Base-by-base conservation (phyloP, 129 eudicot species). In the Daucus carota region DNA sequence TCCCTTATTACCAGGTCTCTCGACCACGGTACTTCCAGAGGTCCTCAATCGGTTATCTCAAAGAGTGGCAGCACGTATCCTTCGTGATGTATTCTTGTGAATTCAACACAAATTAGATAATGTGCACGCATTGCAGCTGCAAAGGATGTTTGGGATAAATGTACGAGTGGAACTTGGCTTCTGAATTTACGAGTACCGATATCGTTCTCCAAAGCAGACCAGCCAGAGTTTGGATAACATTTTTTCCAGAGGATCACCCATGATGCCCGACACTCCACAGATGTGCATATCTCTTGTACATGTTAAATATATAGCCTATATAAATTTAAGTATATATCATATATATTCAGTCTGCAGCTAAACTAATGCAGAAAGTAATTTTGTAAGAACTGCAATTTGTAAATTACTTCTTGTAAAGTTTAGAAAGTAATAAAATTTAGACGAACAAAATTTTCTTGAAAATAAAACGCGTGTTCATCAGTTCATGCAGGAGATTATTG, bases 1-100 rank as follows among this genome's bases (percentile, higher is more conserved):
- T 67, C 97, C 99, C 0, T 76, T 92, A 47, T 67, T 95, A 81
- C 99, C 99, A 8, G 90, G 97, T 52, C 75, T 95, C 65, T 87
- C 99, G 24, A 92, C 83, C 41, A 90, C 54, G 42, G 89, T 95
- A 68, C 81, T 95, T 63, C 99, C 99, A 1, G 99, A 95, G 72
- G 84, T 95, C 75, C 60, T 92, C 59, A 89, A 86, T 75, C 82
- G 99, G 72, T 69, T 95, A 80, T 78, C 93, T 24, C 92, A 97
- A 69, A 85, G 99, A 57, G 84, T 95, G 69, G 40, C 85, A 80
- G 96, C 99, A 38, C 92, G 99, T 6, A 16, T 92, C 59, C 78
- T 95, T 52, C 92, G 91, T 45, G 99, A 92, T 75, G 75, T 86
- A 26, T 84, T 95, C 22, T 81, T 92, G 94, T 85, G 81, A 77